These are phyloP conservation scores for Prunus campanulata DNA, from an alignment of 306 rosid species.

Conservation along the genomic window DNA sequence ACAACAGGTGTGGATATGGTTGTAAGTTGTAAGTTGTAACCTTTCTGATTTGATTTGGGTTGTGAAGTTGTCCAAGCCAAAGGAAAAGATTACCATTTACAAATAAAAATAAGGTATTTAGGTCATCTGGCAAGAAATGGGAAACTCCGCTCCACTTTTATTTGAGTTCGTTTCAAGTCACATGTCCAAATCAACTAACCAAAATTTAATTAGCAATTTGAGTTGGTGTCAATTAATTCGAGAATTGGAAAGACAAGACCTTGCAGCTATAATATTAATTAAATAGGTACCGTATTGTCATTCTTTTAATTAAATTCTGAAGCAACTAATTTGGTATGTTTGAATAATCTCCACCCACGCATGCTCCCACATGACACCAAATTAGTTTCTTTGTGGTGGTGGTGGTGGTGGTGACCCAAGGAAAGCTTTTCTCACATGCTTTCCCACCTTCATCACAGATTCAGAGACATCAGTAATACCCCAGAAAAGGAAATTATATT, in stretches of 20 bases:
- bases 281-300: too few species aligned
- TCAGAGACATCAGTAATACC: background rate
- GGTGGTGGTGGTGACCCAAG: conserved; percentile 26
- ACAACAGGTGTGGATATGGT: background rate
- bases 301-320: background rate
- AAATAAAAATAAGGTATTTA: background rate
- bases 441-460: conserved; percentile 16
- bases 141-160: background rate
- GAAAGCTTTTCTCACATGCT: conserved; percentile 25
- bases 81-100: too few species aligned
- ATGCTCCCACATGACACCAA: conserved; percentile 26
- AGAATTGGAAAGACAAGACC: background rate
- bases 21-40: background rate
- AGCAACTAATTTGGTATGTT: background rate
- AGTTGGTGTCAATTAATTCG: background rate
- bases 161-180: background rate
- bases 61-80: background rate
- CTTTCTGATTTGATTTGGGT: background rate
- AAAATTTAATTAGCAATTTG: background rate
- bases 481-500: background rate
- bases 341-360: conserved; percentile 1
- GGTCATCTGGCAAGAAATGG: background rate
- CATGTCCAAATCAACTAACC: background rate
- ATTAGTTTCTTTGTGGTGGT: background rate
- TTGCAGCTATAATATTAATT: background rate